Evolutionary conservation across 169 alveolate genomes (phyloP).

Genomic region (Cryptosporidium ubiquitum): DNA sequence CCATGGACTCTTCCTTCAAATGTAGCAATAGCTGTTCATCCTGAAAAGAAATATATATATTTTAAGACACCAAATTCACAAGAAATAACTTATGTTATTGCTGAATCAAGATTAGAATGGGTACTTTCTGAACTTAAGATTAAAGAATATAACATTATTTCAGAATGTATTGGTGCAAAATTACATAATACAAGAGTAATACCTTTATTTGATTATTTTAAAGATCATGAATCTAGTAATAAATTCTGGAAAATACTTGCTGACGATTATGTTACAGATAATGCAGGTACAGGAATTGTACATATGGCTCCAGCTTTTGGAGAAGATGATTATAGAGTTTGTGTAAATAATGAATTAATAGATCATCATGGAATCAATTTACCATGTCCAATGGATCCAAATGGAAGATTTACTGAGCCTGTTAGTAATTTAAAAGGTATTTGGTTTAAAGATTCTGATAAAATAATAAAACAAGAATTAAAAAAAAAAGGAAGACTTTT

Average conservation of each 20-base stretch:
- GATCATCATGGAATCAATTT: constrained; percentile 85
- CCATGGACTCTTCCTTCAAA: constrained; percentile 99
- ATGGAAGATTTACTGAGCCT: constrained; percentile 88
- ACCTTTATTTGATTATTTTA: constrained; percentile 92
- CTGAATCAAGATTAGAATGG: constrained; percentile 88
- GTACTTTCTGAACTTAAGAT: constrained; percentile 79
- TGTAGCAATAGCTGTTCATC: constrained; percentile 94
- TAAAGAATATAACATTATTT: constrained; percentile 78
- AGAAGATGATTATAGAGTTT: constrained; percentile 94
- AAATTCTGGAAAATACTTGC: constrained; percentile 82
- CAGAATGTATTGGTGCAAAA: constrained; percentile 87
- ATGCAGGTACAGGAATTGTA: constrained; percentile 97
- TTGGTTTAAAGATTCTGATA: constrained; percentile 96
- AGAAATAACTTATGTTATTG: constrained; percentile 84
- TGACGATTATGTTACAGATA: constrained; percentile 94
- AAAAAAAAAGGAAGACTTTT: constrained; percentile 88
- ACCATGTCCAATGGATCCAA: constrained; percentile 92
- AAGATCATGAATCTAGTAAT: constrained; percentile 76
- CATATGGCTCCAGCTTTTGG: constrained; percentile 98
- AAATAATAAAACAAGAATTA: constrained; percentile 87
- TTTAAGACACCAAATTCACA: constrained; percentile 81
- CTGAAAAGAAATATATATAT: constrained; percentile 90
- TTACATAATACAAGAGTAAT: constrained; percentile 86
- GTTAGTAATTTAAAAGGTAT: constrained; percentile 87
- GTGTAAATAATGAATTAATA: constrained; percentile 77